Conservation (phyloP, 345 rosid species). For the Psidium friedrichsthalianum region DNA sequence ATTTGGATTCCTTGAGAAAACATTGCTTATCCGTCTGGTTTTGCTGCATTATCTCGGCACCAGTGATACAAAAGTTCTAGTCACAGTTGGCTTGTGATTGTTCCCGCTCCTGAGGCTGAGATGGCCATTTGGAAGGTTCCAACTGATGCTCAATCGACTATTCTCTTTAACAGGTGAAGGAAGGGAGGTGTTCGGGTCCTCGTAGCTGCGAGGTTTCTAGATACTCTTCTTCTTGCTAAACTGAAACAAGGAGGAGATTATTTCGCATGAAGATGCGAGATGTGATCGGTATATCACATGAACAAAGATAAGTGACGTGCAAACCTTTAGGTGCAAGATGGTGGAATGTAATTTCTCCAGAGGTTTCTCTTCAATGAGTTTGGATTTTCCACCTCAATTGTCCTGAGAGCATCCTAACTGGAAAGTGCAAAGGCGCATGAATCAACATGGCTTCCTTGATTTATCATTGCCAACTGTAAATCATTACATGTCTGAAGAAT, state of each 20-base stretch:
- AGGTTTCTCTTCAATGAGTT: not conserved
- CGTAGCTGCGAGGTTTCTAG: not conserved
- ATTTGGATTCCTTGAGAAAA: not conserved
- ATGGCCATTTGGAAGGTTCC: not conserved
- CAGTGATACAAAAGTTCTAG: not conserved
- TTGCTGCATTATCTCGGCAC: not conserved
- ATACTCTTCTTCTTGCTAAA: not conserved
- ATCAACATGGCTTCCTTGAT: not conserved
- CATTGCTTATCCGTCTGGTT: not conserved
- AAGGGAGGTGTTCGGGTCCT: not conserved
- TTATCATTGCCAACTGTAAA: not conserved
- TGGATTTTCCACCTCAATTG: not conserved
- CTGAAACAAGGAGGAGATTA: not conserved
- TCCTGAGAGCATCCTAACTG: not conserved
- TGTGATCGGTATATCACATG: not conserved
- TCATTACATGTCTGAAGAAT: not conserved
- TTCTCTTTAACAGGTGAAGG: not conserved
- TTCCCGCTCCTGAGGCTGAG: not conserved
- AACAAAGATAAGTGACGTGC: not conserved
- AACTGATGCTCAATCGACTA: not conserved
- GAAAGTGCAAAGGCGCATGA: not conserved
- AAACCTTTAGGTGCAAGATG: not conserved
- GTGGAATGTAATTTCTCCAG: not conserved
- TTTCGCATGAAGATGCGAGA: not conserved
- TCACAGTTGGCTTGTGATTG: not conserved